phyloP scores from a whole-genome alignment of 2,329 filamentous ascomycete genomes.

The Aspergillus sclerotialis region DNA sequence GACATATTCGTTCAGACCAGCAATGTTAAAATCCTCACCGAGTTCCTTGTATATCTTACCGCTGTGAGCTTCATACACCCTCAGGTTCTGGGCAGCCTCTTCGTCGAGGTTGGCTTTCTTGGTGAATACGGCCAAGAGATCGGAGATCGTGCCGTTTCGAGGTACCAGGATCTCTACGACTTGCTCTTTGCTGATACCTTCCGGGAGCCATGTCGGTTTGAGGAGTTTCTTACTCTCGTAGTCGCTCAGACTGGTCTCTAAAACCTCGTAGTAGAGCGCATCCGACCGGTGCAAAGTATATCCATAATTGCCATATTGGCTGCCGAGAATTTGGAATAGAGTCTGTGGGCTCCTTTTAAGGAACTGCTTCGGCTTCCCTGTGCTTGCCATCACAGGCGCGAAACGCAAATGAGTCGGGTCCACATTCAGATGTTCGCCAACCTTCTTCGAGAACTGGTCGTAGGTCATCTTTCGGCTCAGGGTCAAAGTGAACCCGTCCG shows the following conservation, averaged over 20 bases:
- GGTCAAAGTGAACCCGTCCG: constrained; percentile 67
- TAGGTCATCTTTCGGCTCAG: constrained; percentile 87
- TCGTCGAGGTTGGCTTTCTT: constrained; percentile 75
- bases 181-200: constrained; percentile 91
- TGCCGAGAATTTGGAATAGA: constrained; percentile 71
- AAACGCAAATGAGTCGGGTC: constrained; percentile 86
- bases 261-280: constrained; percentile 80
- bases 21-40: constrained; percentile 61
- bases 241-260: constrained; percentile 91
- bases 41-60: constrained; percentile 81
- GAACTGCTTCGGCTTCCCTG: constrained; percentile 67
- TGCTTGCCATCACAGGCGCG: constrained; percentile 72
- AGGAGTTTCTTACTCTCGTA: constrained; percentile 86
- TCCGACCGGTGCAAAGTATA: constrained; percentile 64
- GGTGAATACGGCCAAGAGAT: constrained; percentile 67
- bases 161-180: constrained; percentile 75
- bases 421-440: constrained; percentile 68
- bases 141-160: constrained; percentile 73
- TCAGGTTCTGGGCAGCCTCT: constrained; percentile 65
- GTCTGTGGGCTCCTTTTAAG: constrained; percentile 69
- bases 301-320: constrained; percentile 64
- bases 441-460: constrained; percentile 75
- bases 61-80: constrained; percentile 75
- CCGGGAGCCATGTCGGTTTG: constrained; percentile 75
- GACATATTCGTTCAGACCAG: constrained; percentile 79